These are phyloP conservation scores for Naganishia liquefaciens DNA, from an alignment of 1,284 basidiomycete species.

Conservation along the genomic window DNA sequence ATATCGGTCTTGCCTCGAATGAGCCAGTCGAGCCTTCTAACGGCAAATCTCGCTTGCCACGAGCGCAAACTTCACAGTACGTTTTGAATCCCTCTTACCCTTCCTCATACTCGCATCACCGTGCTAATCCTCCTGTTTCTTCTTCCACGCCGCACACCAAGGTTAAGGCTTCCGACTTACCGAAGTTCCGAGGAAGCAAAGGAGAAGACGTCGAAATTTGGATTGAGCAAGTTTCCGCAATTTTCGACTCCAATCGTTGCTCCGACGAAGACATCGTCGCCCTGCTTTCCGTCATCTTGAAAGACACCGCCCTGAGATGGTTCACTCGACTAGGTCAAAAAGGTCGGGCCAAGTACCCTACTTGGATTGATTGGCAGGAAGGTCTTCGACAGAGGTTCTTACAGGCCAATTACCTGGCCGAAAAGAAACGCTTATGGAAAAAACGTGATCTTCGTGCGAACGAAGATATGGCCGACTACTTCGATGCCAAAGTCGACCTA, in stretches of 20 bases:
- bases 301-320: constrained; percentile 7
- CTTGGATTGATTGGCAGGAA: constrained; percentile 20
- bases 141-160: too few species aligned
- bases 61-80: too few species aligned
- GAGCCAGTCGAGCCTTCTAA: too few species aligned
- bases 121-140: too few species aligned
- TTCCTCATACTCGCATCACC: too few species aligned
- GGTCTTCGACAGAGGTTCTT: constrained; percentile 19
- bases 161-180: constrained; percentile 24
- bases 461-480: constrained; percentile 21
- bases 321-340: constrained; percentile 11
- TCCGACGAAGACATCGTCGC: constrained; percentile 5
- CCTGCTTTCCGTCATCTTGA: constrained; percentile 11
- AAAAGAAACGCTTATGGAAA: constrained; percentile 2
- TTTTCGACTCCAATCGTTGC: constrained; percentile 4
- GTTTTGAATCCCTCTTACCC: too few species aligned
- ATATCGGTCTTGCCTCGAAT: too few species aligned
- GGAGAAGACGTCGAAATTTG: constrained; percentile 18
- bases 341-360: neutral
- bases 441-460: constrained; percentile 8
- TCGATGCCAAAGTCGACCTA: constrained; percentile 11
- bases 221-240: constrained; percentile 17
- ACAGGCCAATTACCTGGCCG: constrained; percentile 12
- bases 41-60: too few species aligned
- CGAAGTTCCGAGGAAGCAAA: constrained; percentile 7